These are phyloP conservation scores for Didymosphaeria variabile DNA, from an alignment of 2,329 filamentous ascomycete genomes.

Conservation along the genomic window DNA sequence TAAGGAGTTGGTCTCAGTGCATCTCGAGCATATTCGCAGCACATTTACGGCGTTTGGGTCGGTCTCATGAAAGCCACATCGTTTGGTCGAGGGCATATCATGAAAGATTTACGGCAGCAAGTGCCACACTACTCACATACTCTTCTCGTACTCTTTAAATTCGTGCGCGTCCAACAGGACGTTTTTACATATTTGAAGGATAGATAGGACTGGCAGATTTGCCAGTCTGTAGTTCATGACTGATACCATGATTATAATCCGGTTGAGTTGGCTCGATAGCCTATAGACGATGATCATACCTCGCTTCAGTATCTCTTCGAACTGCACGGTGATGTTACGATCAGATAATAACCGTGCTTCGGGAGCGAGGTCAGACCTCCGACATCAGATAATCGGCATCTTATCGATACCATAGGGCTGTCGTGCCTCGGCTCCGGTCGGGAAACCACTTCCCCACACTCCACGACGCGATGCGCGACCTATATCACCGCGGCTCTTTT, in stretches of 20 bases:
- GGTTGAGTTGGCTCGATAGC: background rate
- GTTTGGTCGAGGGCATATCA: background rate
- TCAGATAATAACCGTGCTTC: background rate
- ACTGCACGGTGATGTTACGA: background rate
- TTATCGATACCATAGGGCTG: constrained; percentile 15
- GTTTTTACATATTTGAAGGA: background rate
- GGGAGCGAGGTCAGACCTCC: background rate
- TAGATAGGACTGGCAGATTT: background rate
- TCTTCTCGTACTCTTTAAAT: background rate
- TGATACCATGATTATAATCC: constrained; percentile 4
- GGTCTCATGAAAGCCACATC: background rate
- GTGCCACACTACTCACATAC: background rate
- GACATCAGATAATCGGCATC: background rate
- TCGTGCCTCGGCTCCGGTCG: constrained; percentile 19
- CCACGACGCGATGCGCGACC: constrained; percentile 6
- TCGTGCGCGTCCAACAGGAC: background rate
- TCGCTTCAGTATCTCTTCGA: background rate
- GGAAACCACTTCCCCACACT: constrained; percentile 15
- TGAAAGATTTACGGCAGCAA: background rate
- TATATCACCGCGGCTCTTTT: constrained; percentile 3
- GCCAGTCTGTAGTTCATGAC: background rate
- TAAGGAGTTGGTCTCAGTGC: background rate
- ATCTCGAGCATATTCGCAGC: background rate
- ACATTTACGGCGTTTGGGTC: background rate
- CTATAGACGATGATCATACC: background rate